Evolutionary conservation across 805 yeast species (phyloP).

Genomic region (Candida sakaeoensis): DNA sequence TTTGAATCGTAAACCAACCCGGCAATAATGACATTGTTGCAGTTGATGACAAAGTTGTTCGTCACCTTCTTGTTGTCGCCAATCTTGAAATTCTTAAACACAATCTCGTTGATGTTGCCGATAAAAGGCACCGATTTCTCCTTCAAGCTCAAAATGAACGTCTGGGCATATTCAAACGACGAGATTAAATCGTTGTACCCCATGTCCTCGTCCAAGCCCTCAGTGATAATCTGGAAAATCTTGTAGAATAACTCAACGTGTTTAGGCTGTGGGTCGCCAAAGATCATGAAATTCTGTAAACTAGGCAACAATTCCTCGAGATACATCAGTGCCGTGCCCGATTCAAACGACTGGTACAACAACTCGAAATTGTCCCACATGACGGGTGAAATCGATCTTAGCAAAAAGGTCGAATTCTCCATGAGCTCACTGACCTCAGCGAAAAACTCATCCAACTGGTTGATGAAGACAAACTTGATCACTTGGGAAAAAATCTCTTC

Average conservation of each 20-base stretch:
- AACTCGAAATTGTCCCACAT: constrained; percentile 72
- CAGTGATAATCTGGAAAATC: constrained; percentile 33
- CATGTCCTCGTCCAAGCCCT: constrained; percentile 17
- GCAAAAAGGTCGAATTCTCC: constrained; percentile 44
- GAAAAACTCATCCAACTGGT: constrained; percentile 68
- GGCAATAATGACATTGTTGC: constrained; percentile 62
- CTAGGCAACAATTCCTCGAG: constrained; percentile 74
- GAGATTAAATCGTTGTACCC: constrained; percentile 54
- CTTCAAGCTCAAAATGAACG: constrained; percentile 57
- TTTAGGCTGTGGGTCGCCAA: constrained; percentile 38
- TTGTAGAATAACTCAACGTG: constrained; percentile 35
- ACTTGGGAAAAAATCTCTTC: constrained; percentile 70
- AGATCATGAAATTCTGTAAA: constrained; percentile 68
- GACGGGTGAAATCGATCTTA: constrained; percentile 46
- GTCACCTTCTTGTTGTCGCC: constrained; percentile 26
- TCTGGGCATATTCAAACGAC: constrained; percentile 63
- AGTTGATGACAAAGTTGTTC: constrained; percentile 41
- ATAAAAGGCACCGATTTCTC: constrained; percentile 41
- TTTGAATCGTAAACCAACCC: constrained; percentile 60
- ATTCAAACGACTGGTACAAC: constrained; percentile 29
- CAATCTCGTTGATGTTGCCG: constrained; percentile 42
- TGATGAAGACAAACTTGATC: constrained; percentile 60
- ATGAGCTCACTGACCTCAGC: constrained; percentile 72
- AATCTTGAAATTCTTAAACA: constrained; percentile 17
- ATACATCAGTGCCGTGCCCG: constrained; percentile 53